These are phyloP conservation scores for Candida silvicultrix DNA, from an alignment of 805 yeast species.

Conservation along the genomic window DNA sequence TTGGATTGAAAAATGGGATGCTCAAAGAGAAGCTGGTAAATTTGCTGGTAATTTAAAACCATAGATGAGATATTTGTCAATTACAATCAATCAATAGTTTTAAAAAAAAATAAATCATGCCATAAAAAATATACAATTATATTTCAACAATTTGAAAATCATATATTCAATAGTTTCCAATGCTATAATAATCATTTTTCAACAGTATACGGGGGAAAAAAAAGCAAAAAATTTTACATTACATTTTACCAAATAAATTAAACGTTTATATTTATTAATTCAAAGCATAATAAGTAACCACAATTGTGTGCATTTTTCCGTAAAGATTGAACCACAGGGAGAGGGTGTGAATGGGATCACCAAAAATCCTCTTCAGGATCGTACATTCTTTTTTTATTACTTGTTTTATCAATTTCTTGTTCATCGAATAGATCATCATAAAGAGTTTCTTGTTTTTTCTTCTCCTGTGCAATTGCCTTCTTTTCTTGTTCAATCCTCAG, in stretches of 20 bases:
- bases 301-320: background rate
- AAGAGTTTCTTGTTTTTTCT: conserved; percentile 32
- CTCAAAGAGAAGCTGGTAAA: conserved; percentile 63
- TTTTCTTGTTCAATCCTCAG: conserved; percentile 28
- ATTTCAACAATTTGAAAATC: background rate
- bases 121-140: too few species aligned
- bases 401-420: conserved; percentile 34
- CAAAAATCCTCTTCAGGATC: conserved; percentile 55
- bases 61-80: background rate
- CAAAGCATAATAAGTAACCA: background rate
- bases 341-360: conserved; percentile 26
- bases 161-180: background rate
- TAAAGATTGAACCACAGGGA: too few species aligned
- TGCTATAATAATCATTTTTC: too few species aligned
- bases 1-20: conserved; percentile 87
- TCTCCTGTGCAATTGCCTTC: conserved; percentile 32
- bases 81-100: too few species aligned
- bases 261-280: background rate
- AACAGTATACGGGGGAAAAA: too few species aligned
- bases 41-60: conserved; percentile 40
- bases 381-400: conserved; percentile 42
- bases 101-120: too few species aligned
- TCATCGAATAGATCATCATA: conserved; percentile 45
- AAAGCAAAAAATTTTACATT: too few species aligned
- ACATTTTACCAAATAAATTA: too few species aligned